Conservation (phyloP, 2,329 filamentous ascomycete genomes). For the Dactylellina haptotyla region DNA sequence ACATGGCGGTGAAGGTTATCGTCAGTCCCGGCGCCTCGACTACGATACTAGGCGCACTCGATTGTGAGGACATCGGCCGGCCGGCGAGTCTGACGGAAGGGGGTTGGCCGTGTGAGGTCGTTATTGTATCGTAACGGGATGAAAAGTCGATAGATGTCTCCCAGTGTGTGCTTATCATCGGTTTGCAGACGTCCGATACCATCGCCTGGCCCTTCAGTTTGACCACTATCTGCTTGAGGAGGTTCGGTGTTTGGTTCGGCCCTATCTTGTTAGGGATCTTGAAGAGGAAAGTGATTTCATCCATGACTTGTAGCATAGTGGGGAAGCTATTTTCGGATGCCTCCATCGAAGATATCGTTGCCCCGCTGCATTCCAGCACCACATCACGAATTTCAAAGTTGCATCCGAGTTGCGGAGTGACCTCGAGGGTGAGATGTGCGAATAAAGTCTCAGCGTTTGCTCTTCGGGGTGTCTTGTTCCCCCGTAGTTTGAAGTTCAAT, state of each 20-base stretch:
- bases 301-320: slow-evolving; percentile 59
- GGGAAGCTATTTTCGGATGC: slow-evolving; percentile 36
- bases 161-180: slow-evolving; percentile 74
- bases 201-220: slow-evolving; percentile 68
- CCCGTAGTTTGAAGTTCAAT: slow-evolving; percentile 77
- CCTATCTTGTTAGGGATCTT: slow-evolving; percentile 67
- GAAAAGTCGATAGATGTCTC: slow-evolving; percentile 75
- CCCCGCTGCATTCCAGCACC: slow-evolving; percentile 56
- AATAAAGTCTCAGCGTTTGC: slow-evolving; percentile 71
- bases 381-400: slow-evolving; percentile 60
- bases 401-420: slow-evolving; percentile 75
- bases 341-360: slow-evolving; percentile 61
- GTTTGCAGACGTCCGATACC: slow-evolving; percentile 69
- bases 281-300: slow-evolving; percentile 80
- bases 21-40: slow-evolving; percentile 67
- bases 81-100: slow-evolving; percentile 69
- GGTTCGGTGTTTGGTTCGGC: slow-evolving; percentile 65
- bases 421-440: slow-evolving; percentile 77
- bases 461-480: slow-evolving; percentile 70
- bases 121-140: slow-evolving; percentile 66
- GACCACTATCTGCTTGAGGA: slow-evolving; percentile 60
- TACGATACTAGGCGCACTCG: slow-evolving; percentile 64
- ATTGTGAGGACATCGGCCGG: slow-evolving; percentile 61
- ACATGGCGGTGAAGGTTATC: slow-evolving; percentile 76
- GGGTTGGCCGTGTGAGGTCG: slow-evolving; percentile 64